Base-by-base conservation (phyloP, 345 rosid genomes). In the Citrus sinensis region DNA sequence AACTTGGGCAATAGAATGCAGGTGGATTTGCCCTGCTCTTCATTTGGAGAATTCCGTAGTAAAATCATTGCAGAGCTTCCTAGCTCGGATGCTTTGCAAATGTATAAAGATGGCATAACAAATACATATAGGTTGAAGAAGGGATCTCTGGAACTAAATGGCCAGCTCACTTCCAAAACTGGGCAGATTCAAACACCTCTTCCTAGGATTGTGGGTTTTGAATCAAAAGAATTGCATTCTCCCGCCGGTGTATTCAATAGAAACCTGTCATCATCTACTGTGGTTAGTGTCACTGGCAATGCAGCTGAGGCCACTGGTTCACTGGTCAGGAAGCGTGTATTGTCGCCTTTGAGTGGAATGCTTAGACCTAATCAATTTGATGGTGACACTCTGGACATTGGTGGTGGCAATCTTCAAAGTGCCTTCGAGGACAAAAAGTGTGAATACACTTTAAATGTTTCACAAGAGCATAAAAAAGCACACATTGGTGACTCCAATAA, bases 401-500 rank as follows among this genome's bases (percentile, higher is more conserved):
- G 87, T 69, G 51, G 76, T 32, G 58, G 79, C 74, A 75, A 71
- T 54, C 82, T 74, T 70, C 86, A 76, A 72, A 80, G 79, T 74
- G 80, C 81, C 71, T 82, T 79, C 67, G 46, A 27, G 22, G 63
- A 71, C 20, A 80, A 39, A 73, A 80, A 9, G 16, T 69, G 60
- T 24, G 81, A 71, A 14, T 73, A 71, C 51, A 70, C 69, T 76
- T n/a, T 79, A 65, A 60, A 77, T 59, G 70, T 67, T 59, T 70
- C 82, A n/a, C 89, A 88, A 67, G 91, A 91, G 75, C 78, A 76
- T 79, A 89, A 91, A 85, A 88, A 89, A 80, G 90, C 86, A 74
- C 87, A 89, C 82, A 73, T 86, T 81, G 75, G 90, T 2, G 75
- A 77, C 63, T 78, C 59, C 67, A 49, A 24, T 77, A 20, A 51